These are phyloP conservation scores for Ceratobasidium sp. DNA, from an alignment of 1,284 basidiomycete genomes.

Conservation along the genomic window DNA sequence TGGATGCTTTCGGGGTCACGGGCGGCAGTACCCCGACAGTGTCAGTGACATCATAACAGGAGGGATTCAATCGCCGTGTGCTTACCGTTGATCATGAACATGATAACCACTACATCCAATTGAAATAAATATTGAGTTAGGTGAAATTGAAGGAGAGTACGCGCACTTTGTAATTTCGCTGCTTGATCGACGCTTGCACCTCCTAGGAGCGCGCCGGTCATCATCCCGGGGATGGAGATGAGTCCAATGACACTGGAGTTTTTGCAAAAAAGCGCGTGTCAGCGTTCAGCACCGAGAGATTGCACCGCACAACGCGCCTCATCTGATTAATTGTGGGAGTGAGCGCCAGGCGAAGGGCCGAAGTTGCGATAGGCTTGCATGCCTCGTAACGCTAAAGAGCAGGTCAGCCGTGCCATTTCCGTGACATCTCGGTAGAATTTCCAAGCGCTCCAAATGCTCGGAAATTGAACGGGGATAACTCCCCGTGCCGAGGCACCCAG, in stretches of 20 bases:
- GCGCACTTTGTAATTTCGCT: constrained; percentile 72
- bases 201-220: constrained; percentile 87
- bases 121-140: not conserved
- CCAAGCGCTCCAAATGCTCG: not conserved
- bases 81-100: constrained; percentile 80
- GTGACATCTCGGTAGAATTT: not conserved
- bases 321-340: constrained; percentile 84
- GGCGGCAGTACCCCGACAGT: not conserved
- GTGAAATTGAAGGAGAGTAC: not conserved
- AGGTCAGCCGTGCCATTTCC: not conserved
- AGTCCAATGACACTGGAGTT: constrained; percentile 73
- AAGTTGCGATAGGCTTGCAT: constrained; percentile 73
- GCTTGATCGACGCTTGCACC: constrained; percentile 84
- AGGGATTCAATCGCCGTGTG: not conserved
- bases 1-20: constrained; percentile 14
- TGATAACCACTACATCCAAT: constrained; percentile 68
- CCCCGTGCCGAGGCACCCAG: not conserved
- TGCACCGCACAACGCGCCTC: constrained; percentile 60
- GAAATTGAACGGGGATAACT: constrained; percentile 46
- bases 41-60: not conserved
- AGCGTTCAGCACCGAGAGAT: not conserved
- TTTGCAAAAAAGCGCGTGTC: not conserved
- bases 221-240: constrained; percentile 72
- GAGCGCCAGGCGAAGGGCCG: constrained; percentile 77
- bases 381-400: constrained; percentile 66